Percentiles rank a stretch among this genome's conserved stretches.
Conservation (phyloP, 768 basidiomycete species). For the Amanita brunnescens region DNA sequence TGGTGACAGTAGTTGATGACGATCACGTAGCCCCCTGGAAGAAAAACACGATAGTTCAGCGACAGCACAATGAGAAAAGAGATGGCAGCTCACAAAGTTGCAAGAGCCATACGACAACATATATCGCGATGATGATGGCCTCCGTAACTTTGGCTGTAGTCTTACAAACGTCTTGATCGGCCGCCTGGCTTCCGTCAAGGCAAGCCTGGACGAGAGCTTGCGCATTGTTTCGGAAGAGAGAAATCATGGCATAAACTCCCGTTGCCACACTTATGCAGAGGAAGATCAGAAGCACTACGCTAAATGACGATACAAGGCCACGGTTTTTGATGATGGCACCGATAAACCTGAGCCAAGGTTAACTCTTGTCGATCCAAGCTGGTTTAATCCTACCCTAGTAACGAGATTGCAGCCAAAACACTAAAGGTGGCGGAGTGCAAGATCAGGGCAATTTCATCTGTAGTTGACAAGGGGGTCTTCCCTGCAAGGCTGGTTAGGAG, state of each 20-base stretch:
- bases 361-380: background rate
- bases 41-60: background rate
- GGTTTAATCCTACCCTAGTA: constrained; percentile 36
- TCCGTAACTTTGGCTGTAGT: constrained; percentile 34
- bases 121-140: constrained; percentile 33
- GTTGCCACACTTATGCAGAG: constrained; percentile 37
- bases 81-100: constrained; percentile 38
- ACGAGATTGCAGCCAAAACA: constrained; percentile 35
- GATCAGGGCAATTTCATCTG: constrained; percentile 36
- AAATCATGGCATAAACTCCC: constrained; percentile 40
- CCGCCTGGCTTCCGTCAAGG: constrained; percentile 20
- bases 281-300: constrained; percentile 33
- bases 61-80: background rate
- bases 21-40: constrained; percentile 42
- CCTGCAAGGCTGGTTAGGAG: constrained; percentile 15
- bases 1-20: constrained; percentile 45
- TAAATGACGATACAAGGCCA: constrained; percentile 35
- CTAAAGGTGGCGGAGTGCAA: constrained; percentile 39
- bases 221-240: constrained; percentile 36
- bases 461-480: constrained; percentile 23
- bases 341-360: constrained; percentile 24
- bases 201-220: constrained; percentile 29
- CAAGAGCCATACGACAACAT: constrained; percentile 43
- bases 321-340: constrained; percentile 35
- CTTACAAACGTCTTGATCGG: constrained; percentile 31